Conservation (phyloP, 2,329 filamentous ascomycete genomes). For the Hymenotorrendiella dingleyae region DNA sequence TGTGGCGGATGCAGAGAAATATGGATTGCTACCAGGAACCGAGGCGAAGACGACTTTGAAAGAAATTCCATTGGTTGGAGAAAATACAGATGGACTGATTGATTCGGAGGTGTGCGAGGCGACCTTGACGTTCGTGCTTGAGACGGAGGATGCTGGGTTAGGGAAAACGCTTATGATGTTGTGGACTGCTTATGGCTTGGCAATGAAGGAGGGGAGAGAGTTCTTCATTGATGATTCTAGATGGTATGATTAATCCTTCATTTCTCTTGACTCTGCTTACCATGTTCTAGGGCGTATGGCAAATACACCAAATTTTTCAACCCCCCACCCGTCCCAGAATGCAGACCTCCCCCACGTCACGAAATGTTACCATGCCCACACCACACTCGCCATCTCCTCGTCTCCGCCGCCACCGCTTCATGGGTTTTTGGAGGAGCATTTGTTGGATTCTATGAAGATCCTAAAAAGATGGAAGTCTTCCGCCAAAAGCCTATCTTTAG, state of each 20-base stretch:
- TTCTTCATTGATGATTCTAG: constrained; percentile 83
- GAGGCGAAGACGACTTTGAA: constrained; percentile 30
- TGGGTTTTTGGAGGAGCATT: constrained; percentile 59
- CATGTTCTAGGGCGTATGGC: constrained; percentile 58
- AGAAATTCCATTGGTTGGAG: constrained; percentile 40
- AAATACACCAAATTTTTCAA: constrained; percentile 68
- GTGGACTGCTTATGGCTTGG: constrained; percentile 80
- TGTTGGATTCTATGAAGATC: constrained; percentile 45
- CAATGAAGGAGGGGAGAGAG: constrained; percentile 63
- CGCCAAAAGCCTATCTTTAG: constrained; percentile 58
- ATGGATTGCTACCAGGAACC: constrained; percentile 49
- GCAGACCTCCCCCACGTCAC: constrained; percentile 65
- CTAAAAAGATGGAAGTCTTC: constrained; percentile 42
- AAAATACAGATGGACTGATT: constrained; percentile 38
- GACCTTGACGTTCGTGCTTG: constrained; percentile 73
- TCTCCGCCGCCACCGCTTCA: constrained; percentile 61
- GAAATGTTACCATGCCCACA: constrained; percentile 77
- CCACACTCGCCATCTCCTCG: constrained; percentile 66
- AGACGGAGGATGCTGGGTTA: constrained; percentile 67
- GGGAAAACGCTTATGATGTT: constrained; percentile 71
- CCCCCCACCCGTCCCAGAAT: constrained; percentile 57
- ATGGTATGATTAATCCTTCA: constrained; percentile 48
- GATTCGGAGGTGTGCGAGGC: constrained; percentile 56
- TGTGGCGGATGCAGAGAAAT: constrained; percentile 62
- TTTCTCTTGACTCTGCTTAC: constrained; percentile 12